phyloP scores from a whole-genome alignment of 306 rosid genomes.

The Pueraria montana region DNA sequence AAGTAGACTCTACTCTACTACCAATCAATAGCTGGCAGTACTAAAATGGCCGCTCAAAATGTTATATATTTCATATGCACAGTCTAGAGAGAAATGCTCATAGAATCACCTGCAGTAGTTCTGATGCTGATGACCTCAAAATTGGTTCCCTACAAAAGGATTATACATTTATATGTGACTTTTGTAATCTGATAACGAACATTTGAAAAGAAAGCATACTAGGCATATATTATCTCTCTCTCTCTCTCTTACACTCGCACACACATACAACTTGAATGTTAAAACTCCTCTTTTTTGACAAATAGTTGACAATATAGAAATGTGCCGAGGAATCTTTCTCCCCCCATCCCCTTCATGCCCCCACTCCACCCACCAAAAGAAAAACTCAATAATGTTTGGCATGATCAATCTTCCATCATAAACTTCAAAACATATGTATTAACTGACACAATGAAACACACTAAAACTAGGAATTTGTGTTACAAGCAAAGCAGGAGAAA shows the following conservation, averaged over 20 bases:
- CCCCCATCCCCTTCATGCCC: background rate
- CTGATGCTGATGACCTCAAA: slow-evolving; percentile 85
- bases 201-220: slow-evolving; percentile 24
- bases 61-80: slow-evolving; percentile 11
- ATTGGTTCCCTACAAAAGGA: slow-evolving; percentile 86
- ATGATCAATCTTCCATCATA: slow-evolving; percentile 20
- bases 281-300: slow-evolving; percentile 1
- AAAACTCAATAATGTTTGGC: slow-evolving; percentile 32
- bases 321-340: background rate
- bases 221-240: background rate
- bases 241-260: background rate
- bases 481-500: slow-evolving; percentile 32
- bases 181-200: slow-evolving; percentile 21
- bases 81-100: slow-evolving; percentile 40
- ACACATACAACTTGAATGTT: background rate
- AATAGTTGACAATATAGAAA: slow-evolving; percentile 13
- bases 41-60: slow-evolving; percentile 34
- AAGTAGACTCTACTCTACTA: slow-evolving; percentile 34
- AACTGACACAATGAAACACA: slow-evolving; percentile 1
- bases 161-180: slow-evolving; percentile 1
- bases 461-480: slow-evolving; percentile 24
- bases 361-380: background rate
- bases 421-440: slow-evolving; percentile 9
- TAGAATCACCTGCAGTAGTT: slow-evolving; percentile 85
- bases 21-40: slow-evolving; percentile 27